phyloP scores from a whole-genome alignment of 1,139 yeast genomes.

The Suhomyces ambrosiae region DNA sequence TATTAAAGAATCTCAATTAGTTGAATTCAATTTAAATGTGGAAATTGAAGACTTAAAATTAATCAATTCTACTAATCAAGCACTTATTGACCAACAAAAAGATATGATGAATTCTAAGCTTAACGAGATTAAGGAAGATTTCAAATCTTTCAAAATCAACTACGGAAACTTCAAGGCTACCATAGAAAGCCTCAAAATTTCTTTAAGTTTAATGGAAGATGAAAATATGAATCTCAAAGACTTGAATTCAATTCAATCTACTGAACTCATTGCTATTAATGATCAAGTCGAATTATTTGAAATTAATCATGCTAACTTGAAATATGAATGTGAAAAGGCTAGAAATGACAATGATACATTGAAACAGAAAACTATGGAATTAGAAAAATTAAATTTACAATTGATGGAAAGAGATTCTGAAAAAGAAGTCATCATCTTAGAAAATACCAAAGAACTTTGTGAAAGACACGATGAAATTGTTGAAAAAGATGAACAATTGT shows the following conservation, averaged over 20 bases:
- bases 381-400: conserved; percentile 11
- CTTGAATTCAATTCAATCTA: conserved; percentile 13
- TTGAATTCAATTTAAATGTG: conserved; percentile 4
- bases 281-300: conserved; percentile 16
- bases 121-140: conserved; percentile 19
- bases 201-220: conserved; percentile 11
- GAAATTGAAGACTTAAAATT: conserved; percentile 9
- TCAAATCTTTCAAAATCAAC: conserved; percentile 16
- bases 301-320: conserved; percentile 15
- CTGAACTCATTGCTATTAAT: conserved; percentile 14
- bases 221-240: conserved; percentile 16
- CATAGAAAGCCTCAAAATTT: conserved; percentile 16
- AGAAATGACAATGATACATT: conserved; percentile 9
- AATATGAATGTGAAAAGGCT: conserved; percentile 9
- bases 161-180: conserved; percentile 17
- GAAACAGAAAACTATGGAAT: conserved; percentile 6
- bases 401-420: conserved; percentile 16
- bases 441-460: conserved; percentile 15
- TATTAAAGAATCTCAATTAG: conserved; percentile 7
- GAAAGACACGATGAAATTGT: conserved; percentile 10
- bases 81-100: conserved; percentile 15
- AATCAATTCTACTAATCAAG: conserved; percentile 10
- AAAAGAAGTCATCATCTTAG: conserved; percentile 16
- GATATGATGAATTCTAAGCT: conserved; percentile 14
- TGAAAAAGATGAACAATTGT: conserved; percentile 8